A percentile compares a stretch with the other conserved stretches of the same genome.
Evolutionary conservation across 2,329 filamentous ascomycete genomes (phyloP).

Genomic region (Alternaria atra): DNA sequence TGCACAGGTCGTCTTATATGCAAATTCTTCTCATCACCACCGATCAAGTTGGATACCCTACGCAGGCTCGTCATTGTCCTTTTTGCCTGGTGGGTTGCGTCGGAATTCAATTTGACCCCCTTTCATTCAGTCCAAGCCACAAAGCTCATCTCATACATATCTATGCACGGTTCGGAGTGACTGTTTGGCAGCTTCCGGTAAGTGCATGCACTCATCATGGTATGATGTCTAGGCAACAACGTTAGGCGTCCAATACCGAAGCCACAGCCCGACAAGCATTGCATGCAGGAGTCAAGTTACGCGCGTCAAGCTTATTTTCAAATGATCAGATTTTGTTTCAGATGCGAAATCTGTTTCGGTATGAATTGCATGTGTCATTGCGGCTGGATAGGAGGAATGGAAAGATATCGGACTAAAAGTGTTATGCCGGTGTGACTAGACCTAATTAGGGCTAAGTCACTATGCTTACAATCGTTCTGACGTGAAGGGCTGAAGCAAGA

Average conservation of each 20-base stretch:
- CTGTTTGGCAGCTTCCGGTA: neutral
- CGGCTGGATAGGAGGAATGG: neutral
- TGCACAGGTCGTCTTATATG: slow-evolving; percentile 1
- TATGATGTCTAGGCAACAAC: neutral
- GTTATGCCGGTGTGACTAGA: neutral
- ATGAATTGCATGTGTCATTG: neutral
- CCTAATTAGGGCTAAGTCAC: neutral
- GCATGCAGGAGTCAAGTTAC: neutral
- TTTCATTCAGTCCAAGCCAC: neutral
- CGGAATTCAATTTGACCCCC: neutral
- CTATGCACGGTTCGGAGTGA: neutral
- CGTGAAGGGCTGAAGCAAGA: neutral
- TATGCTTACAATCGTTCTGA: neutral
- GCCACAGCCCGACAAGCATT: neutral
- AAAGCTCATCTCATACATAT: neutral
- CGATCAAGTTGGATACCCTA: neutral
- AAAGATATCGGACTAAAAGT: neutral
- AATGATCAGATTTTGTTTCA: neutral
- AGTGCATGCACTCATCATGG: neutral
- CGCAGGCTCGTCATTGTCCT: neutral
- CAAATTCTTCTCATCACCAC: neutral
- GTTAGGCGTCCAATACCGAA: slow-evolving; percentile 14
- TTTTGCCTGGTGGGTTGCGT: neutral
- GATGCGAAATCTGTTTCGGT: neutral
- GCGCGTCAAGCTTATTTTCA: neutral